Conservation (phyloP, 441 rosid species). For the Dalechampia spathulata region DNA sequence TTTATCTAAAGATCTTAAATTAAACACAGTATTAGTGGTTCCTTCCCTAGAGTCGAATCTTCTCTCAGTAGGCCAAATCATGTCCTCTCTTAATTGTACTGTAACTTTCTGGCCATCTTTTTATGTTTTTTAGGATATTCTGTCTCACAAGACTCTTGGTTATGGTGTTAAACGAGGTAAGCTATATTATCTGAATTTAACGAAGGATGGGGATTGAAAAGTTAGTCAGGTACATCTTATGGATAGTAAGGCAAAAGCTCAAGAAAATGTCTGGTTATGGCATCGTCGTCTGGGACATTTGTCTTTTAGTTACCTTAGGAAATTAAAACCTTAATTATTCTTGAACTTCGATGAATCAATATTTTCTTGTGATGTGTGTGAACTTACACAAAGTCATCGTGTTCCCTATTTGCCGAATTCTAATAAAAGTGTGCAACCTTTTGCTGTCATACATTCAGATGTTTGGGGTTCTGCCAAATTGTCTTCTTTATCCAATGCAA, state of each 20-base stretch:
- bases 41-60: too few relatives aligned
- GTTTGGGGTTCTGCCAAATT: background rate
- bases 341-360: background rate
- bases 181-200: too few relatives aligned
- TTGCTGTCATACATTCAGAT: background rate
- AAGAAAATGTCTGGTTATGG: background rate
- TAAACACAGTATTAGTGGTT: background rate
- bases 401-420: background rate
- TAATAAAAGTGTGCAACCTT: background rate
- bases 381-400: background rate
- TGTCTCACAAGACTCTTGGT: slow-evolving; percentile 7
- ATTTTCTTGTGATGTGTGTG: background rate
- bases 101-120: slow-evolving; percentile 1
- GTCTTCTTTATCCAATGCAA: background rate
- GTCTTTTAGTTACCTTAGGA: background rate
- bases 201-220: background rate
- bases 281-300: background rate
- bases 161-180: background rate
- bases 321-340: background rate
- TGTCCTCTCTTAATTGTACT: background rate
- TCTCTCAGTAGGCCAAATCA: slow-evolving; percentile 2
- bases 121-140: slow-evolving; percentile 6
- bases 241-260: background rate
- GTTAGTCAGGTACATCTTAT: background rate
- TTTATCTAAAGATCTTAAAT: background rate